Conservation (phyloP, 164 flowering plant species). For the Annona squamosa region DNA sequence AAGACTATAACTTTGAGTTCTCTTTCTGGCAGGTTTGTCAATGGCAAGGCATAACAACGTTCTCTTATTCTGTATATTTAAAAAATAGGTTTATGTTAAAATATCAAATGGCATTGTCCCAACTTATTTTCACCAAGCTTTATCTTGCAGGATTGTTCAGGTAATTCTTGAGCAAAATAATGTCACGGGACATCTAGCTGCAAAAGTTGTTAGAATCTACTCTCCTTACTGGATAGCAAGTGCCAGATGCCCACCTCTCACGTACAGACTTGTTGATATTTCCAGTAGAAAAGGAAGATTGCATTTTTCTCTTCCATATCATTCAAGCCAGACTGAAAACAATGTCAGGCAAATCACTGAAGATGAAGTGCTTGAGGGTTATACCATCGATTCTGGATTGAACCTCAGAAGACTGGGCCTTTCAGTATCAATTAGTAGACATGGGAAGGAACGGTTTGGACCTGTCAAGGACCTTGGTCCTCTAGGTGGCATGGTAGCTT, state of each 20-base stretch:
- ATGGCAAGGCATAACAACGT: not conserved
- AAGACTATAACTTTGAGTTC: conserved; percentile 69
- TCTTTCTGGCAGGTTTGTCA: conserved; percentile 66
- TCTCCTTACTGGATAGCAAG: conserved; percentile 81
- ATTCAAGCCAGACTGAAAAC: conserved; percentile 38
- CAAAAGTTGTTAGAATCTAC: conserved; percentile 62
- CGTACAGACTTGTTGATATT: conserved; percentile 49
- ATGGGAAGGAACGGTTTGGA: conserved; percentile 52
- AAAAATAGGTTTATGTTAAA: not conserved
- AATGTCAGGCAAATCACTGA: conserved; percentile 62
- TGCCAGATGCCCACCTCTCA: conserved; percentile 80
- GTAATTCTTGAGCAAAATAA: conserved; percentile 70
- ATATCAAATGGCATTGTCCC: not conserved
- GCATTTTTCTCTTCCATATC: conserved; percentile 38
- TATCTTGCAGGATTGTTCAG: conserved; percentile 67
- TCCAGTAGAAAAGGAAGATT: conserved; percentile 25
- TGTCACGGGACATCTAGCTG: conserved; percentile 34
- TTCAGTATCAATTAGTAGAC: conserved; percentile 50
- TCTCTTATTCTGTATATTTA: not conserved
- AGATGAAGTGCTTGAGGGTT: conserved; percentile 73
- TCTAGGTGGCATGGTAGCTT: conserved; percentile 79
- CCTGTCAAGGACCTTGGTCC: conserved; percentile 77
- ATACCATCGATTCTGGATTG: conserved; percentile 73
- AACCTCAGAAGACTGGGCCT: conserved; percentile 65
- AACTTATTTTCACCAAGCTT: conserved; percentile 1